These are phyloP conservation scores for Manihot esculenta DNA, from an alignment of 441 rosid genomes.

Conservation along the genomic window DNA sequence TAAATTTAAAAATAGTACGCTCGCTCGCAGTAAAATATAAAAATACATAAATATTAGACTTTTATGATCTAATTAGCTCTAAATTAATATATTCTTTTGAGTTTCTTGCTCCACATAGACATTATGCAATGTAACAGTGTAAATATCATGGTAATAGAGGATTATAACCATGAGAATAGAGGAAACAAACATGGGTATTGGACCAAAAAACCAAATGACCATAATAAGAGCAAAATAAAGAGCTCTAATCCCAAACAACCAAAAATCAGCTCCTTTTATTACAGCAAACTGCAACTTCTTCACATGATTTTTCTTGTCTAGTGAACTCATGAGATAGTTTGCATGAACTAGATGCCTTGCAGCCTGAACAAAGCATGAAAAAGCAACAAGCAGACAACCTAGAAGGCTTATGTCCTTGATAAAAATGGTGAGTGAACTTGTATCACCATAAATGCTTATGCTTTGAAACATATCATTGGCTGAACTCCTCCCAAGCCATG, in stretches of 20 bases:
- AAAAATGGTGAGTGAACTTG: slow-evolving; percentile 29
- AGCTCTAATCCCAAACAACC: slow-evolving; percentile 36
- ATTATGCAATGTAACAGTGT: slow-evolving; percentile 37
- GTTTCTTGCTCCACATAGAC: slow-evolving; percentile 15
- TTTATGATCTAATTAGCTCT: no score
- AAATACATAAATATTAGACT: no score
- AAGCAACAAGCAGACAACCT: slow-evolving; percentile 22
- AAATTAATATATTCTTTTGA: slow-evolving; percentile 22
- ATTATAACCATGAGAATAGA: slow-evolving; percentile 36
- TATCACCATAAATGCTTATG: slow-evolving; percentile 39
- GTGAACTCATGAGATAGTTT: slow-evolving; percentile 36
- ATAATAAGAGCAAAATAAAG: slow-evolving; percentile 41
- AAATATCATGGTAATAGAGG: slow-evolving; percentile 46
- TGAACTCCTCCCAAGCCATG: slow-evolving; percentile 54
- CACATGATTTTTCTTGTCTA: slow-evolving; percentile 13
- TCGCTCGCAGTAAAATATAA: no score
- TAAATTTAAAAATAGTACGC: no score
- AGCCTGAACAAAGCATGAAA: slow-evolving; percentile 28
- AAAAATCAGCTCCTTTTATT: slow-evolving; percentile 32
- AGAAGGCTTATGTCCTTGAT: slow-evolving; percentile 27
- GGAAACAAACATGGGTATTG: slow-evolving; percentile 46
- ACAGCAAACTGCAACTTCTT: slow-evolving; percentile 27
- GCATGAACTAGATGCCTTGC: slow-evolving; percentile 25
- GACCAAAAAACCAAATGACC: slow-evolving; percentile 50
- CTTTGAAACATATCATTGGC: slow-evolving; percentile 14